Percentiles rank a stretch among this genome's conserved stretches.
Evolutionary conservation across 495 filamentous ascomycete genomes (phyloP).

Genomic region (Penicillium paradoxum): DNA sequence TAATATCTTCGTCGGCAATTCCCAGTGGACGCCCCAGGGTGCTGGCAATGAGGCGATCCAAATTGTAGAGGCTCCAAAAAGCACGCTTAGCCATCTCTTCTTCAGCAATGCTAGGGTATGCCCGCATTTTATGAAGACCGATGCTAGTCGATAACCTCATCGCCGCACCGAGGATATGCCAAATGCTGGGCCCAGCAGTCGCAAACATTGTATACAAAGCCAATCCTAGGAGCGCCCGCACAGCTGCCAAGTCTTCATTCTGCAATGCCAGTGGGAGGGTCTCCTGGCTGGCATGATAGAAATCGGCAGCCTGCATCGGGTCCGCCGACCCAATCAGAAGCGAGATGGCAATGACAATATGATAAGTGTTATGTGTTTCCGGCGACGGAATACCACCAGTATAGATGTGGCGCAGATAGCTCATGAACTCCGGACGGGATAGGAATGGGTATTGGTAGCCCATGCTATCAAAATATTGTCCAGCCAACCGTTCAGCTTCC

Average conservation of each 20-base stretch:
- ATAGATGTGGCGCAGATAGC: slow-evolving; percentile 37
- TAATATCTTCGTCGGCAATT: slow-evolving; percentile 49
- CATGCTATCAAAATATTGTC: slow-evolving; percentile 42
- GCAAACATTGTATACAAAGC: slow-evolving; percentile 50
- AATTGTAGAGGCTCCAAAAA: slow-evolving; percentile 51
- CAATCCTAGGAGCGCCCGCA: slow-evolving; percentile 45
- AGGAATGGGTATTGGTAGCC: slow-evolving; percentile 45
- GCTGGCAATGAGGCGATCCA: slow-evolving; percentile 48
- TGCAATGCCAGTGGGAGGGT: slow-evolving; percentile 36
- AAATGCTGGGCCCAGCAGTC: slow-evolving; percentile 47
- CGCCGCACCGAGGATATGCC: slow-evolving; percentile 48
- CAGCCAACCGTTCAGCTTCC: slow-evolving; percentile 35
- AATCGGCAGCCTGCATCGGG: slow-evolving; percentile 31
- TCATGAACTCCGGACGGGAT: slow-evolving; percentile 35
- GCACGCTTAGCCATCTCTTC: slow-evolving; percentile 48
- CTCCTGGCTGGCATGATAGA: slow-evolving; percentile 39
- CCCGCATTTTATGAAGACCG: slow-evolving; percentile 44
- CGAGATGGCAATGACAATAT: slow-evolving; percentile 40
- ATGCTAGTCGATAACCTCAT: slow-evolving; percentile 46
- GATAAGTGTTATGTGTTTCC: slow-evolving; percentile 37
- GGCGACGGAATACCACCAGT: slow-evolving; percentile 32
- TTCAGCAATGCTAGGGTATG: slow-evolving; percentile 29
- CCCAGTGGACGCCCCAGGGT: slow-evolving; percentile 47
- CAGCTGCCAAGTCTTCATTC: slow-evolving; percentile 40
- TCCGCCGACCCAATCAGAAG: slow-evolving; percentile 37